Base-by-base conservation (phyloP, 1,284 basidiomycete species). In the Ganoderma multipileum region DNA sequence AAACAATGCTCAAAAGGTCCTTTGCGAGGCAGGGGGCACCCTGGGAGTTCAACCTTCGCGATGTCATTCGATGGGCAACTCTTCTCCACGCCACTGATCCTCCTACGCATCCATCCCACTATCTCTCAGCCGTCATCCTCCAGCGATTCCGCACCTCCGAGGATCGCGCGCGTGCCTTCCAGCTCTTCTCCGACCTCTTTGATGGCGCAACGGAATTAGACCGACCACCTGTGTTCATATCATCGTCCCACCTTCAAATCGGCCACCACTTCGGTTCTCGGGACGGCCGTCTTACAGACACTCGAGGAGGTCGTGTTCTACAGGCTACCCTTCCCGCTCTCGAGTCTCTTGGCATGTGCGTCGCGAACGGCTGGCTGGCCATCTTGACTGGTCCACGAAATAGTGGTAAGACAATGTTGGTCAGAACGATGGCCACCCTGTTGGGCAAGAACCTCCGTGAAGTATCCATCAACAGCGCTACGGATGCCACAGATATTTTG, bases 21-120 rank as follows among this genome's bases (percentile, higher is more conserved):
- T 96, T 99, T 76, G 97, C 90, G 6, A 87, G 91, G 58, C 90
- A 94, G 70, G 98, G 98, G 11, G 87, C 90, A 63, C 98, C 98
- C 1, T 99, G 98, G 98, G 98, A 99, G 78, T 99, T 99, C 85
- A 99, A 99, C 78, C 84, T 99, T 64, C 93, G 98, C 47, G 98
- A 99, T 80, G 86, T 99, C 52, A 89, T 97, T 70, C 90, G 98
- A 62, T 99, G 98, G 97, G 92, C 90, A 0, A 81, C 89, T 28
- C 89, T 96, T 66, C 76, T 89, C 18, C 79, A 80, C 57, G 72
- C 79, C 6, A 68, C 81, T 11, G 75, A 75, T 6, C 71, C 75
- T n/a, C 81, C 78, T 26, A 74, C 78, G n/a, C 85, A 91, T 73
- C 92, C 95, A 0, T 80, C 83, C 23, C 86, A 90, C 61, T 89